Evolutionary conservation across 129 eudicot genomes (phyloP).

Genomic region (Gnaphalium uliginosum): DNA sequence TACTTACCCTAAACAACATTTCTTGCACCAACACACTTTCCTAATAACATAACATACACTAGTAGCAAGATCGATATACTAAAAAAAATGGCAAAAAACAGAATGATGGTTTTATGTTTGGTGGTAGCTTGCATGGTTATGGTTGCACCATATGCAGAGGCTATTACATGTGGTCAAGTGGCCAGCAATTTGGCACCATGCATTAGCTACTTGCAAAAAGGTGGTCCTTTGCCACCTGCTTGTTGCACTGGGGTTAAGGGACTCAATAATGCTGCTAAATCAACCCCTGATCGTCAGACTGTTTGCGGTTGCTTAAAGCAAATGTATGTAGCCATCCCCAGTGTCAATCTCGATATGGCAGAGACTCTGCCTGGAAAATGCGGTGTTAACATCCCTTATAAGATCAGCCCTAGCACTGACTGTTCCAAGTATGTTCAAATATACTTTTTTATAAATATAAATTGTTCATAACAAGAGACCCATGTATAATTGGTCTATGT

Average conservation of each 20-base stretch:
- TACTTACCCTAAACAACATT: neutral
- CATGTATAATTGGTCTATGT: no score
- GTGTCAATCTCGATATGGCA: constrained; percentile 24
- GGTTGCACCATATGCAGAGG: constrained; percentile 31
- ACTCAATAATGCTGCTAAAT: constrained; percentile 18
- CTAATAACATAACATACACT: no score
- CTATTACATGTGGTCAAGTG: constrained; percentile 36
- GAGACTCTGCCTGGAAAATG: constrained; percentile 41
- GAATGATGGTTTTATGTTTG: constrained; percentile 16
- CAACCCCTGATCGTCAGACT: constrained; percentile 30
- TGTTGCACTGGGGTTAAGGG: constrained; percentile 40
- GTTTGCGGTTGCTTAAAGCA: constrained; percentile 44
- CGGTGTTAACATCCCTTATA: constrained; percentile 41
- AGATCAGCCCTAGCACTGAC: constrained; percentile 45
- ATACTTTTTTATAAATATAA: neutral
- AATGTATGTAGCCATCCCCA: neutral
- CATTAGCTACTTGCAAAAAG: constrained; percentile 21
- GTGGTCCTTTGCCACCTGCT: neutral
- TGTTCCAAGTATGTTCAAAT: constrained; percentile 41
- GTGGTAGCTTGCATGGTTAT: constrained; percentile 12
- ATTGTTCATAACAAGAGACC: no score
- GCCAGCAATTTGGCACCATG: constrained; percentile 18
- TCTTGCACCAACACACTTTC: neutral
- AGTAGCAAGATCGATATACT: no score
- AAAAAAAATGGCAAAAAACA: neutral